Evolutionary conservation across 331 rosid species (phyloP), one percentile per base, ranked within the genome.

Genomic region (Malus hybrid): DNA sequence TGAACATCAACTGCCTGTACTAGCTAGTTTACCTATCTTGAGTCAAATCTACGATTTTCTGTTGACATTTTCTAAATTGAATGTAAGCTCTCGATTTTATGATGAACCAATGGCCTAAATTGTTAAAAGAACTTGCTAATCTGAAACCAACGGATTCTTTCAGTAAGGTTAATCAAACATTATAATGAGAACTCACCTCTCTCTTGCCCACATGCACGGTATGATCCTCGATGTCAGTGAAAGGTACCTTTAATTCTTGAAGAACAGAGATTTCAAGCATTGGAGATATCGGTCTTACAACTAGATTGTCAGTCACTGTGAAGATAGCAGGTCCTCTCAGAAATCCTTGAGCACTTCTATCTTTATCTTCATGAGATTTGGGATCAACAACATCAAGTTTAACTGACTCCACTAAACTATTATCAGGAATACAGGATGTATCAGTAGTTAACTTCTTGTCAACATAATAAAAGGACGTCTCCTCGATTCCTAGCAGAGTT

Each of bases 401-500:
- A 22, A 4, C 5, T 2, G 19, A 1, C 1, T 9, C 16, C 14
- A 6, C 31, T 0, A 0, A 1, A 0, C 0, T 5, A 22, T 59
- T 59, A 20, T 13, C 2, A 62, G 20, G 39, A 24, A 64, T 29
- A 4, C 6, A 4, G n/a, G 39, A 12, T 27, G 0, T 12, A 32
- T 64, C 46, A 64, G 46, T 6, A 15, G 13, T 16, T 0, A 32
- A 1, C 11, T 0, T 31, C 0, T 3, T 0, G 0, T 4, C 2
- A 4, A 16, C 0, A 31, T 4, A 5, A 0, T 60, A 22, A 24
- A 18, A 60, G 1, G 65, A 1, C 18, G 16, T 31, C 14, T 44
- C 22, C 36, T 44, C 15, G 6, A 44, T 68, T n/a, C 71, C 32
- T 1, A 39, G 4, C n/a, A 7, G 20, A 20, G 2, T 0, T 5